Base-by-base conservation (phyloP, 2,329 filamentous ascomycete genomes). In the Penicillium sp. region DNA sequence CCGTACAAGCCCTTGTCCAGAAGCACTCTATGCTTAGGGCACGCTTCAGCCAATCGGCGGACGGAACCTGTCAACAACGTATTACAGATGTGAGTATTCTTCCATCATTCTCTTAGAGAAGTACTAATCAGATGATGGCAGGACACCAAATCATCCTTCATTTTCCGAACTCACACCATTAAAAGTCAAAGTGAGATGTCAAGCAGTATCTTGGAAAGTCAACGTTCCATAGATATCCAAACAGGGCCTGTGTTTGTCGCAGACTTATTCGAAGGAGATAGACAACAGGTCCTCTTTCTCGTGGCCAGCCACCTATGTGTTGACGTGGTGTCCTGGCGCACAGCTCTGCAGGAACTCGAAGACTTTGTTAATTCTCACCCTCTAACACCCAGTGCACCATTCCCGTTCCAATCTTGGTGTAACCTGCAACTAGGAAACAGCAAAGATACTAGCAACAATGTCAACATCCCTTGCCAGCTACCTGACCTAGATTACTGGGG, bases 381-480 rank as follows among this genome's bases (percentile, higher is more conserved):
- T 7, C 63, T 77, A 6, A 68, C 72, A n/a, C 66, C 66, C 9
- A 73, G 75, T 7, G 75, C 74, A 47, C 70, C 75, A 2, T 63
- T 79, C 2, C 74, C 76, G 9, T 79, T 79, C 71, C 75, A 78
- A 54, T 71, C 67, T 52, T 79, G 77, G 77, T 75, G 73, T 47
- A 67, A 69, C 5, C 63, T 78, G 59, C 76, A 78, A 51, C 46
- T 65, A 0, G 71, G 74, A 13, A 63, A 74, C 41, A 66, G 68
- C 44, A 74, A 68, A 29, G 69, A 49, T 1, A 53, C 66, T 5
- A 63, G 63, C 45, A 51, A 61, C 1, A 57, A 55, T 3, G 29
- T 69, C 5, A 21, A 66, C 5, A 58, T 74, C 19, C 72, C 73
- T 29, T 77, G 70, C 5, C 63, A 76, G 63, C 55, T 73, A 68